These are phyloP conservation scores for Gloeopeniophorella convolvens DNA, from an alignment of 768 basidiomycete genomes.

Conservation along the genomic window DNA sequence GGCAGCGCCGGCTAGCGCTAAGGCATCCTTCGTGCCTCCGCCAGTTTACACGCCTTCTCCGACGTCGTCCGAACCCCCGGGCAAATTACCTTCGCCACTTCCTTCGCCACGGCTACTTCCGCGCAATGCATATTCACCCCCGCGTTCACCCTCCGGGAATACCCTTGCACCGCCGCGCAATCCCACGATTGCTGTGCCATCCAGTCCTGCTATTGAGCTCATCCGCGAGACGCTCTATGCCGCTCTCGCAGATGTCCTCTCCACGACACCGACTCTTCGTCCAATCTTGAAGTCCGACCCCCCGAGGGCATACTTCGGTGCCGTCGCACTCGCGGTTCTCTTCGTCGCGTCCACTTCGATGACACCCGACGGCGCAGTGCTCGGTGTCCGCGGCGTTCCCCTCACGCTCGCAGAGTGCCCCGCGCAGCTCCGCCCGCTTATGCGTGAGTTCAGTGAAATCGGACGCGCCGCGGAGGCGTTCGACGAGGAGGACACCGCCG, in stretches of 20 bases:
- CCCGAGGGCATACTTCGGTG: constrained; percentile 71
- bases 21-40: constrained; percentile 65
- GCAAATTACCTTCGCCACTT: no score
- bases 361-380: constrained; percentile 42
- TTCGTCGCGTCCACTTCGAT: constrained; percentile 51
- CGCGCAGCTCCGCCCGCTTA: constrained; percentile 54
- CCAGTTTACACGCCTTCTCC: constrained; percentile 43
- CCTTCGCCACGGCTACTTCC: no score
- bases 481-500: constrained; percentile 46
- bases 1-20: constrained; percentile 30
- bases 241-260: constrained; percentile 63
- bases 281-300: constrained; percentile 54
- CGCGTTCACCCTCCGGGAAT: constrained; percentile 19
- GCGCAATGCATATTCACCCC: constrained; percentile 25
- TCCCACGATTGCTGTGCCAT: constrained; percentile 31
- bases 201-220: constrained; percentile 58
- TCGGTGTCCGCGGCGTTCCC: constrained; percentile 42
- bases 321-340: constrained; percentile 68
- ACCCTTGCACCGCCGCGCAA: constrained; percentile 18
- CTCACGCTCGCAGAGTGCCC: constrained; percentile 62
- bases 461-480: constrained; percentile 44
- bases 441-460: constrained; percentile 55
- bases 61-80: constrained; percentile 19
- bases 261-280: constrained; percentile 47
- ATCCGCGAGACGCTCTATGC: constrained; percentile 88